Conservation (phyloP, 352 stramenopile species). For the Phytophthora ohioensis region DNA sequence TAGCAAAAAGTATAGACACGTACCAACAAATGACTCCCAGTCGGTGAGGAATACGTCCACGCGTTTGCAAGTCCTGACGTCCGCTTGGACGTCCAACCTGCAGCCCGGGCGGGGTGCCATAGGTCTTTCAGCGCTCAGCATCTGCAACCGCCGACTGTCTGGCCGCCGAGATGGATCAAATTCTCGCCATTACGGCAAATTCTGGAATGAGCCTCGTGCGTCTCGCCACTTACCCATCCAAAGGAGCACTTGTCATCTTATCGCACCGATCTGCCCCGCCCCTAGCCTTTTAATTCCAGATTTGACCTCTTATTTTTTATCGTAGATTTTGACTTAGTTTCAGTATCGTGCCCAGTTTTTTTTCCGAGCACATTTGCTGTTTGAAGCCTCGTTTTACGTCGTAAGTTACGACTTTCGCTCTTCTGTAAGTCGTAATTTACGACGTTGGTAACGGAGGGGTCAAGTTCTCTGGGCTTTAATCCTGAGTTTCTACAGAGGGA, state of each 20-base stretch:
- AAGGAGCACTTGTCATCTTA: not conserved
- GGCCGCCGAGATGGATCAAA: not conserved
- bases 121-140: not conserved
- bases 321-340: conserved; percentile 6
- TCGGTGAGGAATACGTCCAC: not conserved
- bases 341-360: not conserved
- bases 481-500: no score
- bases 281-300: not conserved
- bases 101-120: not conserved
- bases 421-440: conserved; percentile 11
- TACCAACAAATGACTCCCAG: not conserved
- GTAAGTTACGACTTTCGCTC: conserved; percentile 13
- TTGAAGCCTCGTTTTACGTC: not conserved
- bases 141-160: not conserved
- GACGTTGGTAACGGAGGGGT: conserved; percentile 12
- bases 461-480: no score
- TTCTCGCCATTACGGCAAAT: not conserved
- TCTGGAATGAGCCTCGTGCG: not conserved
- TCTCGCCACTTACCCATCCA: not conserved
- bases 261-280: not conserved
- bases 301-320: not conserved
- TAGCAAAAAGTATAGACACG: not conserved
- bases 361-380: conserved; percentile 15
- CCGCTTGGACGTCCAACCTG: not conserved
- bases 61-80: not conserved